These are phyloP conservation scores for Discostella stelligera DNA, from an alignment of 352 stramenopile genomes.

Conservation along the genomic window DNA sequence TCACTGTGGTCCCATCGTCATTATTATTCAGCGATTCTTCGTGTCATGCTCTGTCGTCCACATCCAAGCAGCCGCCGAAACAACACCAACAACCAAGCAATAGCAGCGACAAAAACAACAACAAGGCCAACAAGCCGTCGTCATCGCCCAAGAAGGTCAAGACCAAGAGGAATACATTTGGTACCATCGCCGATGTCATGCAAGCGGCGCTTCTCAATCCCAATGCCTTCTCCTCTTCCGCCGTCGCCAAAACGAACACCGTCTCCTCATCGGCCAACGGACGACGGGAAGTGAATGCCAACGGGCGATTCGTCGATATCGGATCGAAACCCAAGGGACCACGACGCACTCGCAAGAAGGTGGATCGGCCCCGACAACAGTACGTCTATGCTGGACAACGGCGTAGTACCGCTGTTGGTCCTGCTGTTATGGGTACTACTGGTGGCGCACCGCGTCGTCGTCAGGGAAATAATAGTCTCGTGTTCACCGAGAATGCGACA, in stretches of 20 bases:
- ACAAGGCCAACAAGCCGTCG: not conserved
- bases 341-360: slow-evolving; percentile 46
- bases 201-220: slow-evolving; percentile 53
- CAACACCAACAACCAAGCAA: slow-evolving; percentile 12
- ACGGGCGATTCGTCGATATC: slow-evolving; percentile 17
- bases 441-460: not conserved
- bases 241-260: not conserved
- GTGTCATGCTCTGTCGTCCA: not conserved
- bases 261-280: not conserved
- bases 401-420: not conserved
- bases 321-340: slow-evolving; percentile 34
- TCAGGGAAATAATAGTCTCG: no score
- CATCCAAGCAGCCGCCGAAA: slow-evolving; percentile 1
- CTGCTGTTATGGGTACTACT: not conserved
- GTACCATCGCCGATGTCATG: slow-evolving; percentile 55
- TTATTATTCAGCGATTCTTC: no score
- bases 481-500: no score
- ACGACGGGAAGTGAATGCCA: slow-evolving; percentile 7
- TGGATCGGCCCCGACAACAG: slow-evolving; percentile 61
- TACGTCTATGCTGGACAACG: slow-evolving; percentile 70
- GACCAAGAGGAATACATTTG: slow-evolving; percentile 25
- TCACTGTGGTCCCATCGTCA: no score
- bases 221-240: slow-evolving; percentile 12
- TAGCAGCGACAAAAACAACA: not conserved
- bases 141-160: not conserved